Conservation (phyloP, 2,329 filamentous ascomycete genomes). For the Davidsoniella australis region DNA sequence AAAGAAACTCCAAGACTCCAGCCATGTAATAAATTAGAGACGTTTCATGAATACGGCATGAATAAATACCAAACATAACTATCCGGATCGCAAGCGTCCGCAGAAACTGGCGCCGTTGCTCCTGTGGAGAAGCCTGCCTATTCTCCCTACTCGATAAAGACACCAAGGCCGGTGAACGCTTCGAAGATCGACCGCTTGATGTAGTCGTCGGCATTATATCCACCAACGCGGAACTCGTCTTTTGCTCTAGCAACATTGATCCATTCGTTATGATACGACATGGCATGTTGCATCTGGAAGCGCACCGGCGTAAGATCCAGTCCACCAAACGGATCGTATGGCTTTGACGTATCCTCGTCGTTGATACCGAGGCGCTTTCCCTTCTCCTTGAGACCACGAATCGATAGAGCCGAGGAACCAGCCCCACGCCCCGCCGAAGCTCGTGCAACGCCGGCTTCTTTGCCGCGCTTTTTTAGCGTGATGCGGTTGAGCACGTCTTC, state of each 20-base stretch:
- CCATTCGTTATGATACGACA: constrained; percentile 59
- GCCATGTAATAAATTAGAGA: too few species aligned
- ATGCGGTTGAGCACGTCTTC: constrained; percentile 41
- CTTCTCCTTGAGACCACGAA: constrained; percentile 54
- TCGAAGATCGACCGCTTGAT: constrained; percentile 68
- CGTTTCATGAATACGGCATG: not conserved
- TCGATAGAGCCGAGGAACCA: constrained; percentile 33
- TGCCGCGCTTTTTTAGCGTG: constrained; percentile 56
- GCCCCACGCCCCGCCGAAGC: not conserved
- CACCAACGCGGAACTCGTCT: constrained; percentile 52
- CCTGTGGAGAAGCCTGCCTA: constrained; percentile 16
- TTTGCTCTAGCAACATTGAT: constrained; percentile 51
- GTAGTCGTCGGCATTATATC: constrained; percentile 71
- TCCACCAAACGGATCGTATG: constrained; percentile 81
- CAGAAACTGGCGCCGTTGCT: not conserved
- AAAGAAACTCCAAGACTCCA: constrained; percentile 4
- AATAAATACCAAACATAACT: not conserved
- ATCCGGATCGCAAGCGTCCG: not conserved
- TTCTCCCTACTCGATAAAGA: constrained; percentile 71
- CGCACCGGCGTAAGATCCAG: constrained; percentile 50
- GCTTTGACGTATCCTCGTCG: constrained; percentile 36
- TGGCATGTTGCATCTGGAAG: constrained; percentile 37
- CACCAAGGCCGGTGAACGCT: constrained; percentile 74
- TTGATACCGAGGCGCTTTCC: constrained; percentile 21
- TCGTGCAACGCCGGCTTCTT: constrained; percentile 19